A percentile compares a stretch with the other conserved stretches of the same genome.
These are phyloP conservation scores for Mucor velutinosus DNA, from an alignment of 371 early-diverging fungal genomes.

Conservation along the genomic window DNA sequence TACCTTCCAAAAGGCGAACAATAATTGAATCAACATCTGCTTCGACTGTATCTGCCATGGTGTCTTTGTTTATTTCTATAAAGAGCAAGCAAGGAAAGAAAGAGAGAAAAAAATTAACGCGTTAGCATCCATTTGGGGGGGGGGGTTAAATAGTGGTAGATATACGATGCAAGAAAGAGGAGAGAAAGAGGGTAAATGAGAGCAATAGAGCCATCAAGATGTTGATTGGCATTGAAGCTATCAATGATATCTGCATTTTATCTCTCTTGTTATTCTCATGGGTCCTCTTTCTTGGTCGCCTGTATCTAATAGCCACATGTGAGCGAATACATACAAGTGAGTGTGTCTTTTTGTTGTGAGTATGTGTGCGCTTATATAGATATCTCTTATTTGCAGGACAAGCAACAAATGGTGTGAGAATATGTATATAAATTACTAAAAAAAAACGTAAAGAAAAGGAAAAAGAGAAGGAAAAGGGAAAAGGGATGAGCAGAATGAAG, in stretches of 20 bases:
- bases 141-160: background rate
- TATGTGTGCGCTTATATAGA: background rate
- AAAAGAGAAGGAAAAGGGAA: background rate
- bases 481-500: background rate
- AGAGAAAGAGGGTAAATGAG: background rate
- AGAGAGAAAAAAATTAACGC: background rate
- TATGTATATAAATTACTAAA: background rate
- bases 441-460: too few species aligned
- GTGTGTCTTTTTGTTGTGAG: background rate
- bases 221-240: background rate
- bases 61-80: background rate
- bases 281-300: background rate
- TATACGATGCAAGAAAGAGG: background rate
- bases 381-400: background rate
- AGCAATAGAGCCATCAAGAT: background rate
- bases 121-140: background rate
- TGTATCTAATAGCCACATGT: background rate
- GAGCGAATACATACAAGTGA: background rate
- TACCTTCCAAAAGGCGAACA: slow-evolving; percentile 39
- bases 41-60: slow-evolving; percentile 31
- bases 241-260: background rate
- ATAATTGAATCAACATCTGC: slow-evolving; percentile 35
- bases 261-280: background rate
- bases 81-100: background rate
- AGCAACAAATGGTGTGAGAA: background rate